Evolutionary conservation across 352 stramenopile species (phyloP).

Genomic region (Globisporangium takayamanum): DNA sequence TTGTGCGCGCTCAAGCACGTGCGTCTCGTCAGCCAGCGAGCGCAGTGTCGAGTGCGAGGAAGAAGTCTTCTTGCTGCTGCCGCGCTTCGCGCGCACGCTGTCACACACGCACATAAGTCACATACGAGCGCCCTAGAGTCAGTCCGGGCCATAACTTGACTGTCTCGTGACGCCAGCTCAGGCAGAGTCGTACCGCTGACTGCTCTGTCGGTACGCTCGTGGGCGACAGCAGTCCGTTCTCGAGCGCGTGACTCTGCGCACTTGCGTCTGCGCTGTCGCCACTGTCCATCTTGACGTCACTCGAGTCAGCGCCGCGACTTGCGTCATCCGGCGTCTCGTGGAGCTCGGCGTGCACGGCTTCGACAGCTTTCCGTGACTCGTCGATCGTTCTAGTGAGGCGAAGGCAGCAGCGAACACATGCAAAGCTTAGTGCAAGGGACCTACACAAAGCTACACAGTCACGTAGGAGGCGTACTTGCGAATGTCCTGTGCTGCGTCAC

Average conservation of each 20-base stretch:
- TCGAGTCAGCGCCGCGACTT: constrained; percentile 11
- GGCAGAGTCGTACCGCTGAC: constrained; percentile 21
- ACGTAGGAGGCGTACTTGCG: constrained; percentile 24
- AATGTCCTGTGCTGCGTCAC: constrained; percentile 66
- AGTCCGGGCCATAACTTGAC: too few relatives aligned
- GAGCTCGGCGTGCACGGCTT: constrained; percentile 52
- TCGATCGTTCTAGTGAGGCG: constrained; percentile 43
- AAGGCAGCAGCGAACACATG: background rate
- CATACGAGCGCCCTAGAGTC: background rate
- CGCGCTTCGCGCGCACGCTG: constrained; percentile 42
- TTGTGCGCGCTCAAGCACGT: too few relatives aligned
- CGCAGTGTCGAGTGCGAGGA: constrained; percentile 42
- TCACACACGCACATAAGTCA: background rate
- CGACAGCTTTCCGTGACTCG: constrained; percentile 49
- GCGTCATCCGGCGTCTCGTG: constrained; percentile 45
- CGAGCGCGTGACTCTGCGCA: constrained; percentile 7
- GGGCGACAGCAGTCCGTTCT: constrained; percentile 10
- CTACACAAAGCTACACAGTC: background rate
- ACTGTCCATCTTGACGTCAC: constrained; percentile 22
- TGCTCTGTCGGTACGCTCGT: constrained; percentile 27
- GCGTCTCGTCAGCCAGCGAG: constrained; percentile 16
- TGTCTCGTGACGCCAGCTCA: too few relatives aligned
- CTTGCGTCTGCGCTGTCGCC: constrained; percentile 16
- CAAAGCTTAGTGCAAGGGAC: background rate
- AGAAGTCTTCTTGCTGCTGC: constrained; percentile 64